These are phyloP conservation scores for Glycine soja DNA, from an alignment of 306 rosid species.

Conservation along the genomic window DNA sequence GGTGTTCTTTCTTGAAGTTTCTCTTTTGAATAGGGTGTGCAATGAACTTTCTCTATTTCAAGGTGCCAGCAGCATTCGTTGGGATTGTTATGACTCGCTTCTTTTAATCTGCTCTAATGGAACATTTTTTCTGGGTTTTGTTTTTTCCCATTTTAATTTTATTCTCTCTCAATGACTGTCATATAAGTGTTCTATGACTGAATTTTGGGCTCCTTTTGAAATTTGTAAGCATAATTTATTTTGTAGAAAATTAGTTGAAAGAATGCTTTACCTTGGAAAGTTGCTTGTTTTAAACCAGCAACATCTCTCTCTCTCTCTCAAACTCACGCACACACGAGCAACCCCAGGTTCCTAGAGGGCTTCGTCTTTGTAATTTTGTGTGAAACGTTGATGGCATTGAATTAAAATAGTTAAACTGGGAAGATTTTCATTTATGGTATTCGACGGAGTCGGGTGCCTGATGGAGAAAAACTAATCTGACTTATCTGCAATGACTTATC, in stretches of 20 bases:
- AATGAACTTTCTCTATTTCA: constrained; percentile 23
- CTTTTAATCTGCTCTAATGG: constrained; percentile 18
- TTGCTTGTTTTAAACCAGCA: not conserved
- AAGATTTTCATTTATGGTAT: not conserved
- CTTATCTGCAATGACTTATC: no score
- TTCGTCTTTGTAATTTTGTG: not conserved
- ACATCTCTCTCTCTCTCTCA: not conserved
- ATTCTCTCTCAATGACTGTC: constrained; percentile 27
- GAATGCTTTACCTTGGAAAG: not conserved
- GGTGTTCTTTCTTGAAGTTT: constrained; percentile 33
- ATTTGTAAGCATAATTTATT: constrained; percentile 29
- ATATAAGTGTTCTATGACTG: constrained; percentile 27
- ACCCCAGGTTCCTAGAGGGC: not conserved
- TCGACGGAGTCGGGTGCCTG: not conserved
- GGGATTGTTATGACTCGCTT: constrained; percentile 24
- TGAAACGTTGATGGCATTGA: not conserved
- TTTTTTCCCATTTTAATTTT: not conserved
- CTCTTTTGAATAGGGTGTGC: constrained; percentile 32
- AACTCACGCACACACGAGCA: not conserved
- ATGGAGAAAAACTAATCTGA: no score
- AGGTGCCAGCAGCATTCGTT: constrained; percentile 14
- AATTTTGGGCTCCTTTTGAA: constrained; percentile 38
- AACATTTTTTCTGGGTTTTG: not conserved
- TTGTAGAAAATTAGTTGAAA: constrained; percentile 38
- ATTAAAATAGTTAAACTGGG: not conserved